A percentile compares a stretch with the other conserved stretches of the same genome.
phyloP scores from a whole-genome alignment of 352 stramenopile genomes.

The Phytophthora fragariaefolia region DNA sequence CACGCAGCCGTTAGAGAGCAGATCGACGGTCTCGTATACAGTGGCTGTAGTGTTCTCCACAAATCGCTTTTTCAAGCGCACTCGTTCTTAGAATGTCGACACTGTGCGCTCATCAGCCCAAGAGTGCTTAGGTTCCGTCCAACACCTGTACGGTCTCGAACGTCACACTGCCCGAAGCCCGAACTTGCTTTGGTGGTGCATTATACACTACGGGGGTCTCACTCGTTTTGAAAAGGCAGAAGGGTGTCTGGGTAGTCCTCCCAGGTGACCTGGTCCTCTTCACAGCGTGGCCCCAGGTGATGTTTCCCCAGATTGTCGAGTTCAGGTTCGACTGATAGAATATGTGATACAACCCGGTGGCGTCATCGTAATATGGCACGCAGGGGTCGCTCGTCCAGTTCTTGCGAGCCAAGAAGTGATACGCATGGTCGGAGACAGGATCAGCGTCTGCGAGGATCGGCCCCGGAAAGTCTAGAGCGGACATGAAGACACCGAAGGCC shows the following conservation, averaged over 20 bases:
- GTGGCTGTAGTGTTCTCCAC: too few species aligned
- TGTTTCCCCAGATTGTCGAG: constrained; percentile 58
- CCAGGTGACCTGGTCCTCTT: constrained; percentile 72
- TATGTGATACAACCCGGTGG: constrained; percentile 66
- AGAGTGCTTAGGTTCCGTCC: constrained; percentile 67
- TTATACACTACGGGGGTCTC: too few species aligned
- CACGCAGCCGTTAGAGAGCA: too few species aligned
- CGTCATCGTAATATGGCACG: constrained; percentile 56
- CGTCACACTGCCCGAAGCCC: constrained; percentile 47
- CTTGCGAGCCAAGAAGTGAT: constrained; percentile 63
- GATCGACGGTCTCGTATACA: too few species aligned
- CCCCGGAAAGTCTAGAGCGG: constrained; percentile 21
- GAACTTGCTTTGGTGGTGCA: too few species aligned
- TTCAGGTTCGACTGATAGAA: constrained; percentile 74
- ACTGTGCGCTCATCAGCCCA: constrained; percentile 56
- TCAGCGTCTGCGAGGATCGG: constrained; percentile 7
- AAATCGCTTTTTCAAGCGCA: too few species aligned
- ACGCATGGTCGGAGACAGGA: constrained; percentile 58
- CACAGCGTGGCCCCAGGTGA: constrained; percentile 71
- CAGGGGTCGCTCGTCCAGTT: constrained; percentile 58
- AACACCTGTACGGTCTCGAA: constrained; percentile 74
- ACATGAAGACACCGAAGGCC: constrained; percentile 22
- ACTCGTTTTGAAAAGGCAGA: constrained; percentile 51
- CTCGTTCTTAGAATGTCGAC: constrained; percentile 42
- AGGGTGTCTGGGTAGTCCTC: constrained; percentile 63